Evolutionary conservation across 1,284 basidiomycete species (phyloP).

Genomic region (Sporisorium sorghi): DNA sequence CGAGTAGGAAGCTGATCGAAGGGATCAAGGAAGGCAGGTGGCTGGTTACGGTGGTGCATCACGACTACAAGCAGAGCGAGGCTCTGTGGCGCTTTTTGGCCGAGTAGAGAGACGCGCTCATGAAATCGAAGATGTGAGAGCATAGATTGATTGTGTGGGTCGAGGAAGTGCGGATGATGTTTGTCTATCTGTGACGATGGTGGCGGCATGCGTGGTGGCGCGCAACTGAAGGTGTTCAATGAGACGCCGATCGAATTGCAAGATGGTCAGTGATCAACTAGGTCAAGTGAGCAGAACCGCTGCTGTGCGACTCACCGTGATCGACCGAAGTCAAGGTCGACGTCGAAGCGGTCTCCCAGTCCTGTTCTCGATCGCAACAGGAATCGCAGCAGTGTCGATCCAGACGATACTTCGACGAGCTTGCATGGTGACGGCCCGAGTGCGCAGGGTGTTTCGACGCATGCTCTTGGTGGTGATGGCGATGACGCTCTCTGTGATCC

Average conservation of each 20-base stretch:
- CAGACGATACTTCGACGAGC: neutral
- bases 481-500: conserved; percentile 8
- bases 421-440: conserved; percentile 2
- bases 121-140: neutral
- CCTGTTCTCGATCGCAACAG: conserved; percentile 11
- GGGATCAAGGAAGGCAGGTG: conserved; percentile 80
- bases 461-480: neutral
- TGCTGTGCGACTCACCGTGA: too few species aligned
- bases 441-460: neutral
- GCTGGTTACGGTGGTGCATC: conserved; percentile 93
- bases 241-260: too few species aligned
- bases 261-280: too few species aligned
- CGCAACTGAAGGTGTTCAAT: too few species aligned
- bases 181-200: conserved; percentile 18
- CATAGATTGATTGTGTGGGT: neutral
- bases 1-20: conserved; percentile 80
- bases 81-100: conserved; percentile 77
- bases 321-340: conserved; percentile 16
- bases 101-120: conserved; percentile 8
- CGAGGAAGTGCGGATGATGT: neutral
- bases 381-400: conserved; percentile 1
- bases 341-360: conserved; percentile 27
- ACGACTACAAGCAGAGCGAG: conserved; percentile 86
- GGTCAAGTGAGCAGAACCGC: too few species aligned
- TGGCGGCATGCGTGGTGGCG: conserved; percentile 11